Evolutionary conservation across 1,284 basidiomycete species (phyloP).

Genomic region (Pseudozyma sp.): DNA sequence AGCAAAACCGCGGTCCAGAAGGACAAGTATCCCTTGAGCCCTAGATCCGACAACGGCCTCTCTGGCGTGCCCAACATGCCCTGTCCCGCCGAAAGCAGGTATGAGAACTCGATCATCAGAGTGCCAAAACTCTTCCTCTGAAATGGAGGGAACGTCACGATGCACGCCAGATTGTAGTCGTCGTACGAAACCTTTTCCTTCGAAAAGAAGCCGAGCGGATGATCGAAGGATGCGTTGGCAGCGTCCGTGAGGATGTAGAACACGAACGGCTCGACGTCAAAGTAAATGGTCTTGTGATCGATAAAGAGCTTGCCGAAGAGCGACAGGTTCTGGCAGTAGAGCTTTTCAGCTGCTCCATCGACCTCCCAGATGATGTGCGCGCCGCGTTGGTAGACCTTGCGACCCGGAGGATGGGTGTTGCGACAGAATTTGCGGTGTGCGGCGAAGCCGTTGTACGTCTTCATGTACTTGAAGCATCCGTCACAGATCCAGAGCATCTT

Average conservation of each 20-base stretch:
- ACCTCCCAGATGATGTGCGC: conserved; percentile 95
- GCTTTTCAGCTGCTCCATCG: conserved; percentile 82
- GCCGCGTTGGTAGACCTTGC: conserved; percentile 88
- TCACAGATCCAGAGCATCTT: conserved; percentile 78
- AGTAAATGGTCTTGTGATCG: conserved; percentile 96
- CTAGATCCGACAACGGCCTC: conserved; percentile 91
- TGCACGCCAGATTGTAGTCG: conserved; percentile 96
- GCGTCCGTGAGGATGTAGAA: conserved; percentile 95
- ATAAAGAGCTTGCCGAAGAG: conserved; percentile 99
- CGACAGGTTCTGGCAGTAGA: conserved; percentile 94
- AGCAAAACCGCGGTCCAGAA: conserved; percentile 90
- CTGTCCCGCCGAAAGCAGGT: conserved; percentile 85
- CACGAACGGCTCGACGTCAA: conserved; percentile 78
- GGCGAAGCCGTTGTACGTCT: conserved; percentile 52
- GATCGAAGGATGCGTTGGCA: conserved; percentile 77
- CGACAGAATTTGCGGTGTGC: conserved; percentile 76
- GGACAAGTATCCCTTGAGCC: conserved; percentile 87
- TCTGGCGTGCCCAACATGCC: conserved; percentile 90
- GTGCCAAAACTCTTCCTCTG: conserved; percentile 91
- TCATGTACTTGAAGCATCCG: conserved; percentile 96
- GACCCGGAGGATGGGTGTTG: conserved; percentile 82
- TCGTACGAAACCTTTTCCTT: conserved; percentile 97
- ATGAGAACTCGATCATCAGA: conserved; percentile 98
- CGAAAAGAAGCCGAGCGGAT: conserved; percentile 93
- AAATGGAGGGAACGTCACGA: conserved; percentile 92